These are phyloP conservation scores for Neospermospora avenae DNA, from an alignment of 2,329 filamentous ascomycete species.

Conservation along the genomic window DNA sequence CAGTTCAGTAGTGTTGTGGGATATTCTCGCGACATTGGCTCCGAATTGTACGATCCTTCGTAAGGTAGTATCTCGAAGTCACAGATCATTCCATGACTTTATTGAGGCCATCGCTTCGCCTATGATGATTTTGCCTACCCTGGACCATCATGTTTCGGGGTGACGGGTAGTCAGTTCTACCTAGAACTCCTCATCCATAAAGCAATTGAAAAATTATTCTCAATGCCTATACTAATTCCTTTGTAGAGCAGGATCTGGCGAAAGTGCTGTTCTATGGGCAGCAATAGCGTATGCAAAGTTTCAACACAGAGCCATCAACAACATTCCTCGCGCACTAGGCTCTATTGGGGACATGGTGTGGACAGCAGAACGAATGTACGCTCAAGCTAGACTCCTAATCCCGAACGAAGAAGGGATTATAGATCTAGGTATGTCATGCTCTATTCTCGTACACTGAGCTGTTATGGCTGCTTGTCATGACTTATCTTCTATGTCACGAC, in stretches of 20 bases:
- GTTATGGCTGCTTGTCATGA: not conserved
- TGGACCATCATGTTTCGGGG: no score
- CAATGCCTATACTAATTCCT: not conserved
- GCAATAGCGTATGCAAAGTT: slow-evolving; percentile 55
- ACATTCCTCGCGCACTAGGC: slow-evolving; percentile 28
- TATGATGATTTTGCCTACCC: no score
- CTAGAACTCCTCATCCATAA: no score
- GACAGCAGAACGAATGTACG: slow-evolving; percentile 45
- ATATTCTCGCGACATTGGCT: no score
- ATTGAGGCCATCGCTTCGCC: no score
- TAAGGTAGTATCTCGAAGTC: no score
- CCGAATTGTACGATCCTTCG: no score
- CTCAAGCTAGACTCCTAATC: slow-evolving; percentile 47
- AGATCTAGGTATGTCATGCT: slow-evolving; percentile 37
- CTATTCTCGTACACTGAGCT: not conserved
- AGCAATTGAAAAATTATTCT: no score
- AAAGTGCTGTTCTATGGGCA: slow-evolving; percentile 58
- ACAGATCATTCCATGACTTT: no score
- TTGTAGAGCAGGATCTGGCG: slow-evolving; percentile 31
- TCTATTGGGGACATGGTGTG: slow-evolving; percentile 21
- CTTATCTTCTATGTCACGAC: no score
- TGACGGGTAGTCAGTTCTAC: no score
- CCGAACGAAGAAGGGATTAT: slow-evolving; percentile 47
- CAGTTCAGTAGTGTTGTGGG: no score
- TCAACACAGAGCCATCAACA: slow-evolving; percentile 39